A percentile compares a stretch with the other conserved stretches of the same genome.
phyloP scores from a whole-genome alignment of 257 asterid species.

The Sherardia arvensis region DNA sequence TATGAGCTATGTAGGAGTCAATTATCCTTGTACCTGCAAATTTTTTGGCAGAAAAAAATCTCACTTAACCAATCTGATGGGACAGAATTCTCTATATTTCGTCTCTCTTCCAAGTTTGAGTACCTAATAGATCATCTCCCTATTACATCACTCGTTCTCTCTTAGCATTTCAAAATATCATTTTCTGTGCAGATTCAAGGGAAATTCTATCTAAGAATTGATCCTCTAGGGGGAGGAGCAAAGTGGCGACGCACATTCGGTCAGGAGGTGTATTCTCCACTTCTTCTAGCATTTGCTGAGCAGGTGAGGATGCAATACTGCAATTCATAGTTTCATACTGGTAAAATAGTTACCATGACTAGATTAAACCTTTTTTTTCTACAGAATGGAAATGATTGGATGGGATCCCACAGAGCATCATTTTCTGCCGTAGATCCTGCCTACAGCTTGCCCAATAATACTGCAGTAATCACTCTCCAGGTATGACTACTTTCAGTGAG shows the following conservation, averaged over 20 bases:
- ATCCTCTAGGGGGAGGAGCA: constrained; percentile 72
- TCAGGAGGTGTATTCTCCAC: constrained; percentile 71
- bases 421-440: constrained; percentile 68
- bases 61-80: not conserved
- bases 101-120: constrained; percentile 1
- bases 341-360: constrained; percentile 5
- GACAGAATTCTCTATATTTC: not conserved
- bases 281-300: constrained; percentile 66
- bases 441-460: constrained; percentile 57
- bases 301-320: constrained; percentile 28
- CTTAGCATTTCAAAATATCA: not conserved
- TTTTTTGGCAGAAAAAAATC: not conserved
- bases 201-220: constrained; percentile 54
- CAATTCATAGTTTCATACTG: constrained; percentile 3
- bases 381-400: constrained; percentile 58
- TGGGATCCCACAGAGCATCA: constrained; percentile 39
- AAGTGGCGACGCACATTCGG: constrained; percentile 80
- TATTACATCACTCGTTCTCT: not conserved
- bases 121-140: not conserved
- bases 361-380: constrained; percentile 6
- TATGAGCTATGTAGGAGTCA: not conserved
- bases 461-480: constrained; percentile 73
- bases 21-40: not conserved
- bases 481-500: constrained; percentile 11
- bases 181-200: constrained; percentile 48